These are phyloP conservation scores for Earliella scabrosa DNA, from an alignment of 1,284 basidiomycete species.

Conservation along the genomic window DNA sequence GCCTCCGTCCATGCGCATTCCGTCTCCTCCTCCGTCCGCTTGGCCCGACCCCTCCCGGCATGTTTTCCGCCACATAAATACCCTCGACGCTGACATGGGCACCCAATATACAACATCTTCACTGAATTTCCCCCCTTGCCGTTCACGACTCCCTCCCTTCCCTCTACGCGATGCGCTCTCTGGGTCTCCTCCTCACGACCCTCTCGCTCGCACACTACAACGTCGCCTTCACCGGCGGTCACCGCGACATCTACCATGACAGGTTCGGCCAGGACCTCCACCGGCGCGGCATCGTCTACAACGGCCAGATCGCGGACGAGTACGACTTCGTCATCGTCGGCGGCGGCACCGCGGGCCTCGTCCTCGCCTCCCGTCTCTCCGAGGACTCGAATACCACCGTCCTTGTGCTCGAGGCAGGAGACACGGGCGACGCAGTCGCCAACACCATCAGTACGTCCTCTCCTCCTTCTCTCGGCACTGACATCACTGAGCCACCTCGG, in stretches of 20 bases:
- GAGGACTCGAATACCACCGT: conserved; percentile 72
- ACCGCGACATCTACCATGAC: conserved; percentile 30
- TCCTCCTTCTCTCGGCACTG: neutral
- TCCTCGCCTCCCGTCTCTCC: conserved; percentile 71
- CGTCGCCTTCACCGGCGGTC: conserved; percentile 18
- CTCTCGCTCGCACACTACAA: conserved; percentile 29
- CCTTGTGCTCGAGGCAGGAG: conserved; percentile 75
- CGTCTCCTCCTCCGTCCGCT: no score
- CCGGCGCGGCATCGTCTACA: conserved; percentile 45
- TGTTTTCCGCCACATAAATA: no score
- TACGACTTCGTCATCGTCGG: conserved; percentile 66
- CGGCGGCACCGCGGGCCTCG: conserved; percentile 77
- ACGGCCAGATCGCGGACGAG: conserved; percentile 41
- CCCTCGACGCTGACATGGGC: no score
- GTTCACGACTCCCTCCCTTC: neutral
- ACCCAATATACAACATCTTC: no score
- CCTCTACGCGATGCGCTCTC: conserved; percentile 28
- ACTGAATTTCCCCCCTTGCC: neutral
- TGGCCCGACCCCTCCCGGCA: no score
- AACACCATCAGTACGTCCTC: conserved; percentile 40
- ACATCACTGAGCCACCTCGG: neutral
- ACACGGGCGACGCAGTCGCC: conserved; percentile 54
- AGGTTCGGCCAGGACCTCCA: conserved; percentile 28
- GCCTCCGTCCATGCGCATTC: no score
- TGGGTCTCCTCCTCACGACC: conserved; percentile 29